Percentiles rank a stretch among this genome's conserved stretches.
Conservation (phyloP, 1,284 basidiomycete species). For the Fomitopsis betulina region DNA sequence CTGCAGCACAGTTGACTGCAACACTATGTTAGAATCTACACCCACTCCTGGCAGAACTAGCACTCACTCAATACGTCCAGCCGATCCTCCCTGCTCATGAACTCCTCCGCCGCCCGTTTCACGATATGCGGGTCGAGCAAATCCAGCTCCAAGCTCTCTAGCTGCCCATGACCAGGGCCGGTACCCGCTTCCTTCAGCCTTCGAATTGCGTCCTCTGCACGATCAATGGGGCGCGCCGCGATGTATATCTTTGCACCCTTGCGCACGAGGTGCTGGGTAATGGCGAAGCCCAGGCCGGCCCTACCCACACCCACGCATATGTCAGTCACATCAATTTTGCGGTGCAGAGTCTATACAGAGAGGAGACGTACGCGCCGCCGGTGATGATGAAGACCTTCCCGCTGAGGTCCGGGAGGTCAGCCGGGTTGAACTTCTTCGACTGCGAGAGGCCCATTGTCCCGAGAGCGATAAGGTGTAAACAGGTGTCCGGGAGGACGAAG, state of each 20-base stretch:
- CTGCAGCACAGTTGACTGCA: constrained; percentile 49
- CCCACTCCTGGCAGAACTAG: background rate
- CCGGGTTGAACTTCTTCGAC: constrained; percentile 20
- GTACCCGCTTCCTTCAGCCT: constrained; percentile 30
- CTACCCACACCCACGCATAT: constrained; percentile 11
- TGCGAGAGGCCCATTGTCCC: constrained; percentile 13
- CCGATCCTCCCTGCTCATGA: constrained; percentile 41
- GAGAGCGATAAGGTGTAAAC: background rate
- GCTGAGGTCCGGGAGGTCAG: constrained; percentile 29
- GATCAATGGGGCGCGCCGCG: constrained; percentile 34
- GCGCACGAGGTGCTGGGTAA: constrained; percentile 32
- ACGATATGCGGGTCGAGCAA: constrained; percentile 37
- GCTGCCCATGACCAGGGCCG: constrained; percentile 29
- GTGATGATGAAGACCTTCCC: constrained; percentile 38
- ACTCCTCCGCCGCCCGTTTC: constrained; percentile 40
- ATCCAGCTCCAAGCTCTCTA: constrained; percentile 44
- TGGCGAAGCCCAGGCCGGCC: constrained; percentile 38
- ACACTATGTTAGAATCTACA: background rate
- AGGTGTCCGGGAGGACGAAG: background rate
- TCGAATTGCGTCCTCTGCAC: constrained; percentile 35
- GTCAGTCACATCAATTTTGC: too few relatives aligned
- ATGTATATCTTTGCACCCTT: constrained; percentile 43
- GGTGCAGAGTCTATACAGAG: background rate
- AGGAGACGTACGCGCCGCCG: constrained; percentile 32
- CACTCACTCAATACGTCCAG: constrained; percentile 48